These are phyloP conservation scores for Cyphellophora attinorum DNA, from an alignment of 2,329 filamentous ascomycete species.

Conservation along the genomic window DNA sequence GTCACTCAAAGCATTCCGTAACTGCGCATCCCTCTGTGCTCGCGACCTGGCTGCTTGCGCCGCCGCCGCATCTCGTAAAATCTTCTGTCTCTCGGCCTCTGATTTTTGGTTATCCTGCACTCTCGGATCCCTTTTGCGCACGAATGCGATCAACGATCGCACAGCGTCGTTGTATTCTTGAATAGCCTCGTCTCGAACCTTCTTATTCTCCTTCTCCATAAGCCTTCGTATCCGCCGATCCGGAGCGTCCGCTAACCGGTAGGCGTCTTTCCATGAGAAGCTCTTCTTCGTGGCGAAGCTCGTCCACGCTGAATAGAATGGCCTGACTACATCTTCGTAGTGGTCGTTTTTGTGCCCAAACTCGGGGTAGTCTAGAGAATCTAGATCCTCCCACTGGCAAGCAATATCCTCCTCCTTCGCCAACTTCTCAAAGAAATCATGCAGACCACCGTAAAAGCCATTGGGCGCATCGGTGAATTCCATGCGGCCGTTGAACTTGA, in stretches of 20 bases:
- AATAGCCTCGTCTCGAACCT: slow-evolving; percentile 68
- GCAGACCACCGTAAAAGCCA: slow-evolving; percentile 77
- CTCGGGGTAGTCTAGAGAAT: slow-evolving; percentile 60
- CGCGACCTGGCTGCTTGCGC: slow-evolving; percentile 77
- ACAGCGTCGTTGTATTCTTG: slow-evolving; percentile 91
- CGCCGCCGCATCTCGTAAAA: slow-evolving; percentile 65
- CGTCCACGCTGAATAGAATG: slow-evolving; percentile 74
- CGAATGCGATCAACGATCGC: slow-evolving; percentile 73
- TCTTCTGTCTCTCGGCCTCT: slow-evolving; percentile 70
- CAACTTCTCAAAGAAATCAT: slow-evolving; percentile 69
- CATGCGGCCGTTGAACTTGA: slow-evolving; percentile 67
- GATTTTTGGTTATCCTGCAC: slow-evolving; percentile 68
- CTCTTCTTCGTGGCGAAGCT: slow-evolving; percentile 75
- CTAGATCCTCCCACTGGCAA: slow-evolving; percentile 56
- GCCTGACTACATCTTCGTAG: slow-evolving; percentile 66
- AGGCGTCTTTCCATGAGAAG: slow-evolving; percentile 83
- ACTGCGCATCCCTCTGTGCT: slow-evolving; percentile 61
- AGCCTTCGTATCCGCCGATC: slow-evolving; percentile 71
- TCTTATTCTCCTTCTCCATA: slow-evolving; percentile 94
- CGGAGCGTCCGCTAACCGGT: slow-evolving; percentile 73
- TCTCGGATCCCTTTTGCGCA: slow-evolving; percentile 81
- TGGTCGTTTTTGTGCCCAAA: slow-evolving; percentile 70
- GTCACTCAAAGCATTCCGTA: slow-evolving; percentile 47
- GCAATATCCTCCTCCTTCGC: slow-evolving; percentile 71
- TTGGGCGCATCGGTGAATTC: slow-evolving; percentile 69